Base-by-base conservation (phyloP, 306 rosid genomes). In the Hylodesmum podocarpum region DNA sequence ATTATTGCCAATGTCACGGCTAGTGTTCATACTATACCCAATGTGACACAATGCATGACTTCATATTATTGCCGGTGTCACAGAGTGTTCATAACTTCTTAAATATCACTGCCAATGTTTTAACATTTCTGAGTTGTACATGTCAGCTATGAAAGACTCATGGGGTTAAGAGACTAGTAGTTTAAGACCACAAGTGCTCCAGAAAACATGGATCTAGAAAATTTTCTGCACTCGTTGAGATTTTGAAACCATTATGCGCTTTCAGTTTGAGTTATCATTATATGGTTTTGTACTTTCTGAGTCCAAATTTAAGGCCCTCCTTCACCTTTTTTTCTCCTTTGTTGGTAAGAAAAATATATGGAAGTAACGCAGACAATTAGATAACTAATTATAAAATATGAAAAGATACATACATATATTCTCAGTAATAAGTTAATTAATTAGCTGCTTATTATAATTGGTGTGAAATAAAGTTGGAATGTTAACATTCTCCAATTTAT, bases 1-100 rank as follows among this genome's bases (percentile, higher is more conserved):
- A 73, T 80, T 80, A 24, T 58, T 25, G 53, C 62, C 71, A 50
- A 49, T 75, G 64, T 75, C 40, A 66, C 34, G 44, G 77, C 61
- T 75, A 64, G 70, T 64, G 49, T 64, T 64, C 49, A 36, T 2
- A 64, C n/a, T 61, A 49, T 49, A 46, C 12, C 40, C 37, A 62
- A 31, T 75, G 63, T 21, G 37, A 46, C 39, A 43, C 29, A 34
- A n/a, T 37, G 37, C 39, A 27, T 15, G 28, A 28, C 39, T 63
- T 63, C 47, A 34, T 63, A 36, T 4, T 33, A 76, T 49, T 64
- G 3, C 21, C 39, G 8, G 21, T 75, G 51, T 24, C 27, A 31
- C 16, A 59, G 41, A 57, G 65, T 57, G 37, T 13, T 57, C 65
- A 28, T 57, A 53, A 53, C 59, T 53, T 22, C 59, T 14, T 19